A percentile compares a stretch with the other conserved stretches of the same genome.
Evolutionary conservation across 306 rosid genomes (phyloP).

Genomic region (Rosa chinensis): DNA sequence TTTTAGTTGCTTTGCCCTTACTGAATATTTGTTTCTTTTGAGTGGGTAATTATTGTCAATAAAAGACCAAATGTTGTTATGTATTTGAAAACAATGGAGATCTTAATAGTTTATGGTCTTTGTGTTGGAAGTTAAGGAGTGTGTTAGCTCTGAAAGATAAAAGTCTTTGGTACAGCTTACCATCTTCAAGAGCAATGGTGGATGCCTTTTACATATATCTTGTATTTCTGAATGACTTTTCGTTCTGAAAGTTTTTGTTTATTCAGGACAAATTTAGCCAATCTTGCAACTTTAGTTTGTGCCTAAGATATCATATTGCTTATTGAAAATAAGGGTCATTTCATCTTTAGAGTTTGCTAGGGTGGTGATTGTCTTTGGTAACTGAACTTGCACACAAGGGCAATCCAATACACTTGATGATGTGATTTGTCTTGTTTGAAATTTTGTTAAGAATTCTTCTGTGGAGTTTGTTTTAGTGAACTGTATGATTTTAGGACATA

Average conservation of each 20-base stretch:
- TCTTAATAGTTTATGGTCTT: background rate
- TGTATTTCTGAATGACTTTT: background rate
- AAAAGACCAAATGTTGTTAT: background rate
- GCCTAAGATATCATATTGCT: background rate
- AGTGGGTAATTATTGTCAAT: background rate
- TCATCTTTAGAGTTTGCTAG: background rate
- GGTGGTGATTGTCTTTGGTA: background rate
- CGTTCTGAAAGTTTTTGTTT: background rate
- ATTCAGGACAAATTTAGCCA: background rate
- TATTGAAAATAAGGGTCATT: background rate
- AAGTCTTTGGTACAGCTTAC: background rate
- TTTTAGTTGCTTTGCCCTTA: background rate
- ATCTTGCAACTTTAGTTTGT: background rate
- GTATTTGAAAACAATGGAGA: background rate
- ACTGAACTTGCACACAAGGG: conserved; percentile 1
- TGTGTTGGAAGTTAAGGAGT: background rate
- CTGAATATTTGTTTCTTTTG: background rate
- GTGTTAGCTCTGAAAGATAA: background rate
- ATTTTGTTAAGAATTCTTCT: background rate
- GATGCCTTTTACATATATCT: background rate
- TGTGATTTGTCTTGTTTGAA: background rate
- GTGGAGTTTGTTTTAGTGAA: background rate
- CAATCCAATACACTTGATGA: background rate
- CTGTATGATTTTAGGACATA: background rate
- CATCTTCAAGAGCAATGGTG: background rate